Percentiles rank a stretch among this genome's conserved stretches.
phyloP scores from a whole-genome alignment of 78 protist genomes.

The Mastigamoeba balamuthi region DNA sequence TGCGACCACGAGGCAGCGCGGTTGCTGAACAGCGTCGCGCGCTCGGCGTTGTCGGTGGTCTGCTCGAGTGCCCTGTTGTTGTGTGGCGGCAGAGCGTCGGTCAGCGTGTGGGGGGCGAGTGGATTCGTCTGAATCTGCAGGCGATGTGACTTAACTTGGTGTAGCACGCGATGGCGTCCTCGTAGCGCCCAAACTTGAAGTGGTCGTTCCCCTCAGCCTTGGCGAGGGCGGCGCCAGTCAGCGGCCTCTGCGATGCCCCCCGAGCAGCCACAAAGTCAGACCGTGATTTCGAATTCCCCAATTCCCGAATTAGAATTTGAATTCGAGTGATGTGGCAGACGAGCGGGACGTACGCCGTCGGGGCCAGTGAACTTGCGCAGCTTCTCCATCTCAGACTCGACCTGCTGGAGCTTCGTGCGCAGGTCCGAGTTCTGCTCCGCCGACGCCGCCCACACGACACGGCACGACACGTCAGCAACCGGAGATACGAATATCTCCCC shows the following conservation, averaged over 20 bases:
- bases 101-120: too few species aligned
- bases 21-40: not conserved
- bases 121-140: too few species aligned
- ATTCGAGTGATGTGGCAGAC: too few species aligned
- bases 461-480: too few species aligned
- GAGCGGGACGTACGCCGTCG: not conserved
- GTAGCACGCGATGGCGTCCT: slow-evolving; percentile 63
- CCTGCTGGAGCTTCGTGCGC: not conserved
- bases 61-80: not conserved
- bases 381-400: not conserved
- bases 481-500: too few species aligned
- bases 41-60: not conserved
- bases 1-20: not conserved
- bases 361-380: not conserved
- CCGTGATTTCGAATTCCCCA: too few species aligned
- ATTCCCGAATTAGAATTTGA: too few species aligned
- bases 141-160: too few species aligned
- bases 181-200: slow-evolving; percentile 62
- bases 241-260: not conserved
- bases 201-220: slow-evolving; percentile 69
- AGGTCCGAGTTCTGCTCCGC: not conserved
- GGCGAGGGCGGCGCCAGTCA: slow-evolving; percentile 10
- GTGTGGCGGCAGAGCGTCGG: too few species aligned
- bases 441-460: too few species aligned
- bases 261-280: too few species aligned